Evolutionary conservation across 768 basidiomycete genomes (phyloP).

Genomic region (Rickenella mellea): DNA sequence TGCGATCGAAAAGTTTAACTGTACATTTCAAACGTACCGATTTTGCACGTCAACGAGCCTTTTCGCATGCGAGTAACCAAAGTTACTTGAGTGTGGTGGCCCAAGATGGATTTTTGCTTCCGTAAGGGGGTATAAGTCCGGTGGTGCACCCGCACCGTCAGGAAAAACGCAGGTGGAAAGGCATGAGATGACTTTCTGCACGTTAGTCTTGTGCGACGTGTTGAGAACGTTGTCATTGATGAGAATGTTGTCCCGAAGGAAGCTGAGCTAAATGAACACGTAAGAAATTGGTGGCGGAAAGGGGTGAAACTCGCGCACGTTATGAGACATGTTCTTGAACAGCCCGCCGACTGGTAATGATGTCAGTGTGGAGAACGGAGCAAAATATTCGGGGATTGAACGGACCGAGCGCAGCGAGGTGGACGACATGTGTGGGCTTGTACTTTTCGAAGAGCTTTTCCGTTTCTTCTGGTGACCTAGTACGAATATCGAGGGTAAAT

Average conservation of each 20-base stretch:
- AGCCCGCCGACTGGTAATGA: slow-evolving; percentile 70
- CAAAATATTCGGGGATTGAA: not conserved
- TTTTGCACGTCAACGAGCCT: slow-evolving; percentile 93
- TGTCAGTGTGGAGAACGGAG: not conserved
- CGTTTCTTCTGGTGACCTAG: slow-evolving; percentile 63
- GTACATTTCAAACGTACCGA: slow-evolving; percentile 42
- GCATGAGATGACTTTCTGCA: slow-evolving; percentile 83
- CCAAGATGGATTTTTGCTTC: slow-evolving; percentile 90
- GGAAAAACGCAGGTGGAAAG: slow-evolving; percentile 97
- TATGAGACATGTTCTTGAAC: slow-evolving; percentile 94
- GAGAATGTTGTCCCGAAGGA: slow-evolving; percentile 87
- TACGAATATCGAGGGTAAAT: slow-evolving; percentile 2
- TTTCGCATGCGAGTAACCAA: slow-evolving; percentile 95
- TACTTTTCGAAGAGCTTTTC: slow-evolving; percentile 77
- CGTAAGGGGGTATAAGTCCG: slow-evolving; percentile 64
- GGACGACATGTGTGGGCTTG: slow-evolving; percentile 93
- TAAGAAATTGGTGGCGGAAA: not conserved
- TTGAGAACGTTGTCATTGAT: slow-evolving; percentile 95
- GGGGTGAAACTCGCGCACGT: slow-evolving; percentile 33
- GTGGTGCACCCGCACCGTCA: slow-evolving; percentile 68
- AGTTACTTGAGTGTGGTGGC: slow-evolving; percentile 90
- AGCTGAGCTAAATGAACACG: slow-evolving; percentile 50
- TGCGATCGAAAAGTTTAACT: not conserved
- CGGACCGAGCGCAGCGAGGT: slow-evolving; percentile 88
- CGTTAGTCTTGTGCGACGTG: slow-evolving; percentile 52